phyloP scores from a whole-genome alignment of 2,329 filamentous ascomycete species.

The Hypoxylon sp. region DNA sequence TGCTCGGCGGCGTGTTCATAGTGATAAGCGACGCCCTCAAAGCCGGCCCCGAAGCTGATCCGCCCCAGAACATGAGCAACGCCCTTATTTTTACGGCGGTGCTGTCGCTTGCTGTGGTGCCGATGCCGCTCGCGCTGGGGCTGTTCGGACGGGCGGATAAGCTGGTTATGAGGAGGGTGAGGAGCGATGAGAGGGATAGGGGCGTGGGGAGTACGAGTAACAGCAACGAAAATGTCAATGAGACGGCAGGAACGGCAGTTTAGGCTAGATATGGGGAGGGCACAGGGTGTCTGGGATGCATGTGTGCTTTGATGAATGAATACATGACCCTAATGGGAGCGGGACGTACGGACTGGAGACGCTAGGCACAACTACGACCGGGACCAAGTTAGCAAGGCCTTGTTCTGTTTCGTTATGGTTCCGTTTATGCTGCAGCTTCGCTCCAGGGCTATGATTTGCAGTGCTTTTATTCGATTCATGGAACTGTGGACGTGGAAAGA shows the following conservation, averaged over 20 bases:
- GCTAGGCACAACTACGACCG: too few species aligned
- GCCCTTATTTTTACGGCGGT: conserved; percentile 85
- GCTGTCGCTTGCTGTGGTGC: conserved; percentile 72
- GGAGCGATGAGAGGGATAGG: conserved; percentile 55
- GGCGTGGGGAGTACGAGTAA: neutral
- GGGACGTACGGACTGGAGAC: too few species aligned
- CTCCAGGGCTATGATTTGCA: neutral
- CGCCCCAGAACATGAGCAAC: conserved; percentile 78
- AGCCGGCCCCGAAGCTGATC: conserved; percentile 63
- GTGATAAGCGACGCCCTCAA: conserved; percentile 83
- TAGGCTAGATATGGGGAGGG: neutral
- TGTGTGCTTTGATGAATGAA: neutral
- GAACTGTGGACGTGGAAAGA: neutral
- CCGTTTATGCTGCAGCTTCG: too few species aligned
- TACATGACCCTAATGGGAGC: neutral
- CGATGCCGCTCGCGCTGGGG: conserved; percentile 77
- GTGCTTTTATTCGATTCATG: neutral
- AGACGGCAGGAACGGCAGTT: neutral
- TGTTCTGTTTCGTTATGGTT: too few species aligned
- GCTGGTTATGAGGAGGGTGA: conserved; percentile 64
- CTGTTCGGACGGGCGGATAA: conserved; percentile 72
- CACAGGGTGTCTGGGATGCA: neutral
- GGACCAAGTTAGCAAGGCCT: neutral
- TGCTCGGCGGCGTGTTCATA: conserved; percentile 87
- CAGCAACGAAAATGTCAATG: neutral